A percentile compares a stretch with the other conserved stretches of the same genome.
Evolutionary conservation across 176 grass and related monocot species (phyloP).

Genomic region (Urochloa ruziziensis): DNA sequence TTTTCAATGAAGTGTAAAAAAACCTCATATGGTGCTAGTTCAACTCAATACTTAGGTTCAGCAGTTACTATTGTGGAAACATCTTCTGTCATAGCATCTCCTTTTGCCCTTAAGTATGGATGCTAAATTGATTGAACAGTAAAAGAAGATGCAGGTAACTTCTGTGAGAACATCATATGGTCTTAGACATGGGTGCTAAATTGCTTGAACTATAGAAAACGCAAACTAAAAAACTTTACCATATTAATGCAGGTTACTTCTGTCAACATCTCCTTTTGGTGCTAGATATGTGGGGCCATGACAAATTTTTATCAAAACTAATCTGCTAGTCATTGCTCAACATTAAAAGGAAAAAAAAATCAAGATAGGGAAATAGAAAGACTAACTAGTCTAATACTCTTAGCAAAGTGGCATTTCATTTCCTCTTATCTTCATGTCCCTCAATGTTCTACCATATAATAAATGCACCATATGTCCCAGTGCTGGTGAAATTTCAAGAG

Average conservation of each 20-base stretch:
- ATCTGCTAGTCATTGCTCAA: not conserved
- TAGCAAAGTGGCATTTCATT: not conserved
- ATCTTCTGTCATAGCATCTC: not conserved
- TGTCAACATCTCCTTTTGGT: not conserved
- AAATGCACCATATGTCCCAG: not conserved
- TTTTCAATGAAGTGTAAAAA: not conserved
- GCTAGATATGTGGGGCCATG: not conserved
- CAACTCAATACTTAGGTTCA: not conserved
- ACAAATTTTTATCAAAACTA: not conserved
- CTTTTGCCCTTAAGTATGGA: not conserved
- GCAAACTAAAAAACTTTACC: not conserved
- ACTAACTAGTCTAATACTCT: not conserved
- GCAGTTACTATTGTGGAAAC: not conserved
- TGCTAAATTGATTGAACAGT: not conserved
- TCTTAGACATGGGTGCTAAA: not conserved
- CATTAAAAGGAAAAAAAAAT: not conserved
- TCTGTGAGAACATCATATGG: not conserved
- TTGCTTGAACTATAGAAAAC: not conserved
- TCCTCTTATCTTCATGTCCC: not conserved
- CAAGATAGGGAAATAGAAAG: not conserved
- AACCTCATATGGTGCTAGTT: not conserved
- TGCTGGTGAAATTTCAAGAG: slow-evolving; percentile 8
- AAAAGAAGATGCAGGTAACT: not conserved
- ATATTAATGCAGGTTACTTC: not conserved
- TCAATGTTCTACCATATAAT: not conserved